These are phyloP conservation scores for Rhodotorula sphaerocarpa DNA, from an alignment of 768 basidiomycete species.

Conservation along the genomic window DNA sequence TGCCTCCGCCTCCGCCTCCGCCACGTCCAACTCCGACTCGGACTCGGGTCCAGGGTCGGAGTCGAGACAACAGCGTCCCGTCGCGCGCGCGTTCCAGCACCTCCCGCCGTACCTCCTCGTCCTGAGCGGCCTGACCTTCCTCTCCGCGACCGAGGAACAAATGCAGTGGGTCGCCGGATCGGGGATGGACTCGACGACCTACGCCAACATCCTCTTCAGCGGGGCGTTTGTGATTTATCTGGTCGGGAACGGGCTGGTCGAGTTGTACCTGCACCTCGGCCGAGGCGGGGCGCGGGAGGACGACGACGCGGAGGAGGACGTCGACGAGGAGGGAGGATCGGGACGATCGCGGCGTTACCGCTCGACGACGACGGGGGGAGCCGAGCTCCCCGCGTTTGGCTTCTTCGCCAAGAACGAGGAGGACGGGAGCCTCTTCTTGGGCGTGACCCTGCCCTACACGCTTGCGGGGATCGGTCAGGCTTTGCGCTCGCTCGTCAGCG, in stretches of 20 bases:
- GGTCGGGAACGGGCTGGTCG: constrained; percentile 61
- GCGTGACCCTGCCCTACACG: too few species aligned
- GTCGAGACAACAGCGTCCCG: neutral
- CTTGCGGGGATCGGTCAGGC: too few species aligned
- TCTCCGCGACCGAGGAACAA: constrained; percentile 91
- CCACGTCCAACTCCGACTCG: too few species aligned
- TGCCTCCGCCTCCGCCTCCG: too few species aligned
- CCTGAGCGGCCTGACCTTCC: constrained; percentile 63
- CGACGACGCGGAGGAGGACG: constrained; percentile 2
- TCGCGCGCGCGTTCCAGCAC: constrained; percentile 60
- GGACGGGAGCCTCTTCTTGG: too few species aligned
- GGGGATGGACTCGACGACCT: constrained; percentile 81
- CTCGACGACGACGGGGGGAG: too few species aligned
- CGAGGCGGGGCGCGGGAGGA: neutral
- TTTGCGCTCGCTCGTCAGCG: too few species aligned
- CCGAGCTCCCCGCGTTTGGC: too few species aligned
- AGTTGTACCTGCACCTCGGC: constrained; percentile 49
- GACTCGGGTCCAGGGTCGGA: too few species aligned
- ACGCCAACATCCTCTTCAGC: constrained; percentile 66
- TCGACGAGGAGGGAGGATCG: neutral
- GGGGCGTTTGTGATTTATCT: constrained; percentile 71
- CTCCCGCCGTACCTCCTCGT: constrained; percentile 75
- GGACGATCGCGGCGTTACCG: too few species aligned
- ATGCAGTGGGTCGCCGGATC: constrained; percentile 58
- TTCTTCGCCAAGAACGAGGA: too few species aligned